Evolutionary conservation across 2,329 filamentous ascomycete genomes (phyloP).

Genomic region (Colletotrichum sp.): DNA sequence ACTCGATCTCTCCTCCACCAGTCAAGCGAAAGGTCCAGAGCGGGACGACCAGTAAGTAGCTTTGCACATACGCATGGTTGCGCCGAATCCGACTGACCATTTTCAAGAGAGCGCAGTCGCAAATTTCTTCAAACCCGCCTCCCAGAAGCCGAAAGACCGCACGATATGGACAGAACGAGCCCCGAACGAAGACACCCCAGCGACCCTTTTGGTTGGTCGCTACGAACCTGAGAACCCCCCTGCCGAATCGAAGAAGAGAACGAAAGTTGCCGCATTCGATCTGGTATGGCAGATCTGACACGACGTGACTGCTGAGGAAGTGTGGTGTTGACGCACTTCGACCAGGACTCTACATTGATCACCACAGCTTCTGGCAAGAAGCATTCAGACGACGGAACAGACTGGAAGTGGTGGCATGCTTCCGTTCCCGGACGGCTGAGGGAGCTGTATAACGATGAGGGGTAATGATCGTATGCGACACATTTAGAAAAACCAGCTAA

Average conservation of each 20-base stretch:
- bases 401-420: slow-evolving; percentile 95
- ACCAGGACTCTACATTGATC: slow-evolving; percentile 86
- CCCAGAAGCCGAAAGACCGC: slow-evolving; percentile 81
- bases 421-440: slow-evolving; percentile 71
- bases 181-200: slow-evolving; percentile 48
- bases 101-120: slow-evolving; percentile 69
- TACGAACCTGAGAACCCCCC: slow-evolving; percentile 57
- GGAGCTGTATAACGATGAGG: slow-evolving; percentile 70
- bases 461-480: slow-evolving; percentile 45
- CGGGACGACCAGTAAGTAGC: slow-evolving; percentile 52
- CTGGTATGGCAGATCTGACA: slow-evolving; percentile 46
- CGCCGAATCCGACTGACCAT: background rate
- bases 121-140: slow-evolving; percentile 87
- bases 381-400: slow-evolving; percentile 71
- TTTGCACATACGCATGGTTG: background rate
- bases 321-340: background rate
- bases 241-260: slow-evolving; percentile 38
- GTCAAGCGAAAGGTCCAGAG: slow-evolving; percentile 58
- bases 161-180: slow-evolving; percentile 75
- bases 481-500: background rate
- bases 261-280: slow-evolving; percentile 76
- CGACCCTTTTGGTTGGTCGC: slow-evolving; percentile 76
- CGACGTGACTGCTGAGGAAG: background rate
- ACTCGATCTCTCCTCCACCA: slow-evolving; percentile 58
- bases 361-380: slow-evolving; percentile 79